Evolutionary conservation across 2,329 filamentous ascomycete species (phyloP), one percentile per base, ranked within the genome.

Genomic region (Triangularia setosa): DNA sequence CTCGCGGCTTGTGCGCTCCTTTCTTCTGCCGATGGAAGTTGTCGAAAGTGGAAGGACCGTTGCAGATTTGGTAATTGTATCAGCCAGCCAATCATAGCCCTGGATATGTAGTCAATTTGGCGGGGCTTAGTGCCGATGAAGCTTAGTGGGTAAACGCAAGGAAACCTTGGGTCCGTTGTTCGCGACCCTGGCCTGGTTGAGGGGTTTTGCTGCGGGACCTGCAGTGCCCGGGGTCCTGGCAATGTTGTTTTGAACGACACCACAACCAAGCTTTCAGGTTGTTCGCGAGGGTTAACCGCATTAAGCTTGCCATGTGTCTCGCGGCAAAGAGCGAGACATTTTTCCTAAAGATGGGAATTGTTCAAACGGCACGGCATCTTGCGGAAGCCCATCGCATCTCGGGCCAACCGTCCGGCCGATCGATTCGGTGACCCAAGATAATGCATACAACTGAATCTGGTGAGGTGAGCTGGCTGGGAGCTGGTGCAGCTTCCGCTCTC

Each of bases 351-450:
- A 18, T 48, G 40, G 40, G n/a, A 4, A 40, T 33, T 33, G 11
- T 16, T 18, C 3, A 18, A 48, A 48, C 5, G 40, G 33, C 7
- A 48, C 40, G 40, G 40, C 40, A 28, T 55, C 52, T 55, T 24
- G 21, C 23, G 25, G 52, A 55, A 27, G 21, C 25, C 52, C 52
- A 55, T 58, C 59, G 55, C 52, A 27, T 55, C 56, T 64, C 64
- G 64, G 66, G 25, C 64, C 23, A 68, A 64, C 58, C 59, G 25
- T 67, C 59, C 66, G 44, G 57, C 66, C 62, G 64, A 67, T 64
- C 58, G 53, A 44, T 55, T n/a, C 57, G 27, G 6, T 33, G 30
- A 27, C 23, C 27, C 16, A 21, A 35, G 33, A 28, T 44, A 21
- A 30, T 62, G 60, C 58, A 48, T 53, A 54, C 40, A 27, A 18